Evolutionary conservation across 2,329 filamentous ascomycete species (phyloP).

Genomic region (Trichoderma citrinoviride): DNA sequence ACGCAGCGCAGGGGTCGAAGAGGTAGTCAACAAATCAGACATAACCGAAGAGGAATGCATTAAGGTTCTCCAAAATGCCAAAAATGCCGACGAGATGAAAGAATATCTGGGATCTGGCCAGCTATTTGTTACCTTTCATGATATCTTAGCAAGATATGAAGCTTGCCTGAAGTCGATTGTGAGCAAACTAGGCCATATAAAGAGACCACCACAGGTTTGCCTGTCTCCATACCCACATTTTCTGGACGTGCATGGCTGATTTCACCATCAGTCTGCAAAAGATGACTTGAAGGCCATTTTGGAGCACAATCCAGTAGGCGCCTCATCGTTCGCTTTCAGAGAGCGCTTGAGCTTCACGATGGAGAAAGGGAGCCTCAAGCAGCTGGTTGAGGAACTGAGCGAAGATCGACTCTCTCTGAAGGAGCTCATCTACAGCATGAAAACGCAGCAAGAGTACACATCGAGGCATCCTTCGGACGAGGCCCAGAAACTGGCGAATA

Average conservation of each 20-base stretch:
- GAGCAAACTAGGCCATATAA: background rate
- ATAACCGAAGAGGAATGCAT: background rate
- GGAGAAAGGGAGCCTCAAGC: background rate
- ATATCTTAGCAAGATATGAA: background rate
- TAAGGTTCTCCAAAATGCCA: background rate
- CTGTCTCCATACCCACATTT: background rate
- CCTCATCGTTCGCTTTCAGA: background rate
- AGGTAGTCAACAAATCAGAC: background rate
- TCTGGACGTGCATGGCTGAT: background rate
- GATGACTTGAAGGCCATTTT: background rate
- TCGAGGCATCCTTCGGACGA: background rate
- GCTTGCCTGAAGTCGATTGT: background rate
- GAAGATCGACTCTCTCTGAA: background rate
- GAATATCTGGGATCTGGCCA: background rate
- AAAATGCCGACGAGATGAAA: background rate
- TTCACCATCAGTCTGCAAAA: background rate
- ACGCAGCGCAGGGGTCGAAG: background rate
- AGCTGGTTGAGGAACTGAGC: background rate
- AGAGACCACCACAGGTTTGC: background rate
- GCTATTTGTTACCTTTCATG: background rate
- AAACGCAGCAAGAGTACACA: background rate
- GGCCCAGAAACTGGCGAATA: background rate
- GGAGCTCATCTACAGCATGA: background rate
- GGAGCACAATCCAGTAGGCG: background rate
- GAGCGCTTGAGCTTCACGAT: background rate